These are phyloP conservation scores for Sarocladium strictum DNA, from an alignment of 2,329 filamentous ascomycete species.

Conservation along the genomic window DNA sequence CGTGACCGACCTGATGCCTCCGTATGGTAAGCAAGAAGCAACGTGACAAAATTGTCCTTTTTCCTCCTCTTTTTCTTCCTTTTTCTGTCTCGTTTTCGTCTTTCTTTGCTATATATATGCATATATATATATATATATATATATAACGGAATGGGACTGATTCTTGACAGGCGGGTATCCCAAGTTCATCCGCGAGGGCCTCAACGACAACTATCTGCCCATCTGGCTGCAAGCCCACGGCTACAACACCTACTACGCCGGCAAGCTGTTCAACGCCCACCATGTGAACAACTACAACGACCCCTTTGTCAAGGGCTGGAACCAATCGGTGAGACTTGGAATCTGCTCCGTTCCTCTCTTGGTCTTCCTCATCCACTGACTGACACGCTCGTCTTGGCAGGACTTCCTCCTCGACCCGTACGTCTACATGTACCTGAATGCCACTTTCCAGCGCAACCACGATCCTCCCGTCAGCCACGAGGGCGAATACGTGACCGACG, in stretches of 20 bases:
- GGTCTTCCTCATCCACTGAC: not conserved
- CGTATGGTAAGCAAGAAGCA: slow-evolving; percentile 38
- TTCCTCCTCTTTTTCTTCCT: no score
- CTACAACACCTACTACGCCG: slow-evolving; percentile 67
- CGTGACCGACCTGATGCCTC: slow-evolving; percentile 52
- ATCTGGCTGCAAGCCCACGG: slow-evolving; percentile 64
- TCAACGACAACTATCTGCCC: slow-evolving; percentile 62
- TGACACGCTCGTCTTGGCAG: not conserved
- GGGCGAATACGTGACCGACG: slow-evolving; percentile 31
- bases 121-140: no score
- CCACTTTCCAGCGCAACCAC: slow-evolving; percentile 40
- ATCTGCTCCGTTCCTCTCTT: no score
- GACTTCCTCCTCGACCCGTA: slow-evolving; percentile 29
- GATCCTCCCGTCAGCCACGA: slow-evolving; percentile 21
- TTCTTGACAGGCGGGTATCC: slow-evolving; percentile 40
- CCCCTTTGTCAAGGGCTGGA: slow-evolving; percentile 54
- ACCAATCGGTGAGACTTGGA: slow-evolving; percentile 31
- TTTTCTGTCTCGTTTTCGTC: slow-evolving; percentile 12
- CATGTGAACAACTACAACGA: slow-evolving; percentile 54
- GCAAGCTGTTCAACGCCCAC: slow-evolving; percentile 67
- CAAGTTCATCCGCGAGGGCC: slow-evolving; percentile 59
- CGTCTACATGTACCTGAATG: slow-evolving; percentile 40
- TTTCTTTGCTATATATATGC: no score
- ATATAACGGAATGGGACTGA: no score
- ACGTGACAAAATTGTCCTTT: no score